Evolutionary conservation across 331 rosid species (phyloP).

Genomic region (Ulmus americana): DNA sequence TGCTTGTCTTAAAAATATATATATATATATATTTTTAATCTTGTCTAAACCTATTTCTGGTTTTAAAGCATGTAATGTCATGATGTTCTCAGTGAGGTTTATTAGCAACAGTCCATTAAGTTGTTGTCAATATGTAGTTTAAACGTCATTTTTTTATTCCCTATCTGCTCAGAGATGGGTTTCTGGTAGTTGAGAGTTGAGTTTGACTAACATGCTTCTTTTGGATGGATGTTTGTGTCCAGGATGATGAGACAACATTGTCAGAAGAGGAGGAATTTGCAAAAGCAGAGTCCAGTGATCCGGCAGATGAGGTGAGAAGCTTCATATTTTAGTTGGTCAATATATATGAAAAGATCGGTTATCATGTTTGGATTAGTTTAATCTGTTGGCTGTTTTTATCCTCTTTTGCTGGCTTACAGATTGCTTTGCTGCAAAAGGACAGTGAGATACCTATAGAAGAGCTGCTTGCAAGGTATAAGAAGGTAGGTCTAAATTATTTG

Average conservation of each 20-base stretch:
- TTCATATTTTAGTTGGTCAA: constrained; percentile 6
- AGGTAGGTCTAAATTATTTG: constrained; percentile 50
- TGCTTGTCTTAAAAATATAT: neutral
- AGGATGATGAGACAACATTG: constrained; percentile 96
- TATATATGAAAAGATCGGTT: constrained; percentile 9
- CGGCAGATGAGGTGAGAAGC: constrained; percentile 69
- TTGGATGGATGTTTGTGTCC: constrained; percentile 25
- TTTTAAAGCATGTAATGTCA: neutral
- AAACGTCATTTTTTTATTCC: too few species aligned
- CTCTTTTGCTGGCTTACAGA: constrained; percentile 38
- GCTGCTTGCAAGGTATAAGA: constrained; percentile 86
- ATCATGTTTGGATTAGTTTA: neutral
- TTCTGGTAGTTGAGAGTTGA: constrained; percentile 2
- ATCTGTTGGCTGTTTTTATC: neutral
- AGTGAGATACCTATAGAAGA: constrained; percentile 82
- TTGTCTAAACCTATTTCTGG: neutral
- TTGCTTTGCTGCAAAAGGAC: constrained; percentile 83
- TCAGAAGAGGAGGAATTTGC: constrained; percentile 90
- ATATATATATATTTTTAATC: neutral
- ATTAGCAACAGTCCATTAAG: neutral
- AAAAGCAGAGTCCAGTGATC: constrained; percentile 50
- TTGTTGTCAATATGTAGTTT: neutral
- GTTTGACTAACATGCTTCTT: neutral
- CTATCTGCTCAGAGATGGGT: neutral
- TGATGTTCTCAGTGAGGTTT: neutral